Evolutionary conservation across 2,329 filamentous ascomycete species (phyloP).

Genomic region (Sclerotinia borealis): DNA sequence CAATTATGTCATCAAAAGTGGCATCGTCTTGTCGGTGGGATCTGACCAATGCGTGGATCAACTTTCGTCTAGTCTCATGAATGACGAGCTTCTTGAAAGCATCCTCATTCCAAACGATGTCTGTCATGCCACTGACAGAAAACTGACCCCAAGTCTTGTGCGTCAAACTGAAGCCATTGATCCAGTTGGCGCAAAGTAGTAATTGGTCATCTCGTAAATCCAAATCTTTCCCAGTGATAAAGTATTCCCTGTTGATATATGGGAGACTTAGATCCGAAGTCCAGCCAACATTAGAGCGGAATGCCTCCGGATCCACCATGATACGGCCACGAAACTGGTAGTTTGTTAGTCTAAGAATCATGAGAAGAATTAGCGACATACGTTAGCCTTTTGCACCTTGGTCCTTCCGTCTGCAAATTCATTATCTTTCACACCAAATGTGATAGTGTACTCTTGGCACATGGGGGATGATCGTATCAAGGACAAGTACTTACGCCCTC

Average conservation of each 20-base stretch:
- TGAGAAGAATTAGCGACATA: background rate
- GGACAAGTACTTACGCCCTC: background rate
- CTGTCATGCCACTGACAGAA: background rate
- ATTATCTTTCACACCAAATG: background rate
- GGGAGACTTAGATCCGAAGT: background rate
- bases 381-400: background rate
- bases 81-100: background rate
- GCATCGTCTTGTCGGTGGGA: constrained; percentile 1
- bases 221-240: background rate
- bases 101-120: constrained; percentile 4
- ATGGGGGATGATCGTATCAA: background rate
- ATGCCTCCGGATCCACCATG: constrained; percentile 1
- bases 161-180: background rate
- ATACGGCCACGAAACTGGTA: background rate
- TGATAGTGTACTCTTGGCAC: background rate
- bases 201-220: background rate
- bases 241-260: background rate
- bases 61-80: background rate
- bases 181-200: background rate
- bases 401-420: background rate
- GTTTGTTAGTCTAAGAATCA: background rate
- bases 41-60: constrained; percentile 1
- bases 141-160: constrained; percentile 4
- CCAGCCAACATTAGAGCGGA: background rate
- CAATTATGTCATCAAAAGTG: constrained; percentile 6